Percentiles rank a stretch among this genome's conserved stretches.
These are phyloP conservation scores for Aspergillus ibericus DNA, from an alignment of 2,329 filamentous ascomycete genomes.

Conservation along the genomic window DNA sequence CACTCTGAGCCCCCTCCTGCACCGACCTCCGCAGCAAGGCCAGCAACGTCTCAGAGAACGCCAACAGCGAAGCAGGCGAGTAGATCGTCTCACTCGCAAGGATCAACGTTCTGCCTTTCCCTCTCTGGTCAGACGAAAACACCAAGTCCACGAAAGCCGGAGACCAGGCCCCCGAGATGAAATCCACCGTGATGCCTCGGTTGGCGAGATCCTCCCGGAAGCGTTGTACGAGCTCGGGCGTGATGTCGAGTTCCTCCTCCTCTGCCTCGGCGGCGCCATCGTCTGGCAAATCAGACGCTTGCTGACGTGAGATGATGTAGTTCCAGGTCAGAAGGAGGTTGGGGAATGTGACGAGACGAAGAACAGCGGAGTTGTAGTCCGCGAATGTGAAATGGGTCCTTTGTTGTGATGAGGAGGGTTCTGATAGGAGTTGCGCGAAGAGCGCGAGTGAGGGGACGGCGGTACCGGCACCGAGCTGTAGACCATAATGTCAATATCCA, in stretches of 20 bases:
- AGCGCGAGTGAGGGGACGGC: constrained; percentile 59
- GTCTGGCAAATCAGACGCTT: not conserved
- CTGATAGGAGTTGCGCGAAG: constrained; percentile 51
- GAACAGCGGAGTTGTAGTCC: constrained; percentile 62
- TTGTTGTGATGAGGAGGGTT: constrained; percentile 9
- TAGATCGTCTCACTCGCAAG: constrained; percentile 68
- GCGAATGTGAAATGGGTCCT: constrained; percentile 55
- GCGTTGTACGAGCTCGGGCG: constrained; percentile 44
- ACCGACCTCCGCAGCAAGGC: constrained; percentile 48
- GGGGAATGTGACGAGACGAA: constrained; percentile 61
- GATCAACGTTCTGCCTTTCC: constrained; percentile 47
- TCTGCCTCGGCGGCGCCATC: constrained; percentile 2
- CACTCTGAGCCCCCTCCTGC: constrained; percentile 28
- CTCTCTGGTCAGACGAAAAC: constrained; percentile 32
- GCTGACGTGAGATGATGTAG: constrained; percentile 19
- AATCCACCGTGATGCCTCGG: constrained; percentile 50
- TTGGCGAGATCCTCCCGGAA: constrained; percentile 48
- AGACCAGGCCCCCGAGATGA: constrained; percentile 63
- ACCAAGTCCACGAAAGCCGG: constrained; percentile 48
- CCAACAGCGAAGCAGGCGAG: constrained; percentile 53
- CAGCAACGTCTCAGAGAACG: constrained; percentile 58
- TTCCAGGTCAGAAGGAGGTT: constrained; percentile 61
- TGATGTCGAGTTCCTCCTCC: constrained; percentile 49
- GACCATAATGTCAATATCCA: not conserved
- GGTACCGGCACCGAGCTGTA: constrained; percentile 62